Evolutionary conservation across 1,284 basidiomycete genomes (phyloP).

Genomic region (Sanghuangporus sanghuang): DNA sequence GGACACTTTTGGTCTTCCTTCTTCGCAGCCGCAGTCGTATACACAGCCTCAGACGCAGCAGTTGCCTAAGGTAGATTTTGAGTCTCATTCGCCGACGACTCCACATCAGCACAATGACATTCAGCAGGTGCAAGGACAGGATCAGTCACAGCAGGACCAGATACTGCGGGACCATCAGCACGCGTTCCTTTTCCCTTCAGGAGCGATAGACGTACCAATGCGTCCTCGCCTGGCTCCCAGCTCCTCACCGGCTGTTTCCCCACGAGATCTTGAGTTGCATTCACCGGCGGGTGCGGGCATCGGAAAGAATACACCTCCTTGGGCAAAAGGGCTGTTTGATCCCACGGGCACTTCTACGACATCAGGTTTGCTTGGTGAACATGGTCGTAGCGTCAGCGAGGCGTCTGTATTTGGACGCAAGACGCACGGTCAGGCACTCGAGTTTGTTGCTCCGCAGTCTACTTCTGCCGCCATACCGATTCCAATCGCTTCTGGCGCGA

Average conservation of each 20-base stretch:
- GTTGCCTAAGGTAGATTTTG: not conserved
- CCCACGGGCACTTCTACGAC: conserved; percentile 22
- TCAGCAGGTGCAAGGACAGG: not conserved
- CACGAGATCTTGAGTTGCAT: conserved; percentile 8
- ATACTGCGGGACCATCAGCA: conserved; percentile 1
- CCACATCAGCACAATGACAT: not conserved
- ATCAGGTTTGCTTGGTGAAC: conserved; percentile 28
- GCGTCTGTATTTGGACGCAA: not conserved
- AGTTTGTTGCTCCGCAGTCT: not conserved
- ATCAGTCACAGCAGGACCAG: not conserved
- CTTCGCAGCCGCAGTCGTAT: conserved; percentile 4
- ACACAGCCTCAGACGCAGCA: not conserved
- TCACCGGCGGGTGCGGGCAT: not conserved
- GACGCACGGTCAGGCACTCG: not conserved
- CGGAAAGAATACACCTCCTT: not conserved
- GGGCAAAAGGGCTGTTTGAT: conserved; percentile 51
- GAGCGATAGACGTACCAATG: not conserved
- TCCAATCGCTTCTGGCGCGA: not conserved
- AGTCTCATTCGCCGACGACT: not conserved
- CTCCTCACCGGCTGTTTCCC: conserved; percentile 7
- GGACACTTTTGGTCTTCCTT: not conserved
- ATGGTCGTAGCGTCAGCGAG: conserved; percentile 1
- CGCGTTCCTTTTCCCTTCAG: not conserved
- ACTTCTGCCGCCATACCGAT: conserved; percentile 1
- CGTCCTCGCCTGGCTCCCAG: not conserved